Conservation (phyloP, 768 basidiomycete genomes). For the Melanogaster broomeanus region DNA sequence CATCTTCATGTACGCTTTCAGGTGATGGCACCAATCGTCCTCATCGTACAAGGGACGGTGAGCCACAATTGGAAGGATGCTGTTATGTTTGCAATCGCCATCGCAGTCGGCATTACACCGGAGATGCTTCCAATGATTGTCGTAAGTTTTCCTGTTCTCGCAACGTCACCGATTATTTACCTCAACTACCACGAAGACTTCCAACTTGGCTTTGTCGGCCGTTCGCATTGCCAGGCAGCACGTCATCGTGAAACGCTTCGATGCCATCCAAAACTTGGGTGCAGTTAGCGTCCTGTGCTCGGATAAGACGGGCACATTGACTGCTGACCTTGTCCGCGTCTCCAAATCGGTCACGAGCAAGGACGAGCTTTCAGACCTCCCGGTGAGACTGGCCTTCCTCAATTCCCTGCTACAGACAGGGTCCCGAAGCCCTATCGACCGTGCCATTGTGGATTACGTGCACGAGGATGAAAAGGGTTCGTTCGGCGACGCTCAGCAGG, state of each 20-base stretch:
- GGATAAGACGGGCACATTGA: slow-evolving; percentile 68
- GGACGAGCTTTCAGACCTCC: slow-evolving; percentile 26
- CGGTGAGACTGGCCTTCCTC: slow-evolving; percentile 29
- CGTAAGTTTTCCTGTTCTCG: slow-evolving; percentile 12
- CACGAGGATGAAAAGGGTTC: slow-evolving; percentile 12
- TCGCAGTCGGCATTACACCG: slow-evolving; percentile 33
- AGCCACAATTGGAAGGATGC: slow-evolving; percentile 34
- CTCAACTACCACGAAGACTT: slow-evolving; percentile 47
- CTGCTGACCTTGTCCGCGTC: slow-evolving; percentile 40
- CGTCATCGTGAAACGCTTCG: slow-evolving; percentile 63
- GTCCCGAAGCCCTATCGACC: slow-evolving; percentile 37
- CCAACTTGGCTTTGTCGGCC: slow-evolving; percentile 61
- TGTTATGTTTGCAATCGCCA: slow-evolving; percentile 32
- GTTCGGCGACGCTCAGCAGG: slow-evolving; percentile 6
- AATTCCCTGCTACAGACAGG: slow-evolving; percentile 36
- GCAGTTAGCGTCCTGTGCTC: slow-evolving; percentile 56
- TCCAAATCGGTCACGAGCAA: slow-evolving; percentile 26
- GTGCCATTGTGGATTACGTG: slow-evolving; percentile 33
- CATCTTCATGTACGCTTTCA: not conserved
- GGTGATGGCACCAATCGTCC: slow-evolving; percentile 33
- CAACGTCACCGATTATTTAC: not conserved
- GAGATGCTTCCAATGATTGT: slow-evolving; percentile 38
- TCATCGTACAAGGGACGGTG: slow-evolving; percentile 31
- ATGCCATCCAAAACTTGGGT: slow-evolving; percentile 63
- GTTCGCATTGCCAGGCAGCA: slow-evolving; percentile 56